Percentiles rank a stretch among this genome's conserved stretches.
phyloP scores from a whole-genome alignment of 192 early-diverging fungal genomes.

The Gigaspora rosea region DNA sequence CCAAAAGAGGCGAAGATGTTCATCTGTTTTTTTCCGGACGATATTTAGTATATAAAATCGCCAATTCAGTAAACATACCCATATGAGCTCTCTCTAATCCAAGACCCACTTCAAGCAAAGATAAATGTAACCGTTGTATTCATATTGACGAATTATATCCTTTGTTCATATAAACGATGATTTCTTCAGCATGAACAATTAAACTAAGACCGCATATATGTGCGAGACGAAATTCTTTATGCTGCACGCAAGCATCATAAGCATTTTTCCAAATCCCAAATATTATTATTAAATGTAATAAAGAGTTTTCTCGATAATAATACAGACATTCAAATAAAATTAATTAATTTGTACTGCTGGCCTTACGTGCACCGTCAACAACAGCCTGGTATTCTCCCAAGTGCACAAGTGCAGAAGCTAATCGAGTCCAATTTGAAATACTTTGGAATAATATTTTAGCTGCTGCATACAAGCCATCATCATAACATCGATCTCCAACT shows the following conservation, averaged over 20 bases:
- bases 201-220: slow-evolving; percentile 98
- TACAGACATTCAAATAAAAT: no score
- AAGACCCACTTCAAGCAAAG: slow-evolving; percentile 88
- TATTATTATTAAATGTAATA: background rate
- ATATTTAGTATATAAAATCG: slow-evolving; percentile 97
- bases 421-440: no score
- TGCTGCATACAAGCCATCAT: slow-evolving; percentile 88
- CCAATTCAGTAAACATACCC: slow-evolving; percentile 99
- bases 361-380: no score
- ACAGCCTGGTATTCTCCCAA: no score
- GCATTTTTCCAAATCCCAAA: slow-evolving; percentile 97
- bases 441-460: no score
- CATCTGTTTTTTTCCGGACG: no score
- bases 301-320: background rate
- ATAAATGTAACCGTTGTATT: slow-evolving; percentile 86
- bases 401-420: no score
- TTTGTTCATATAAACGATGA: no score
- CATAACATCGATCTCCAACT: slow-evolving; percentile 95
- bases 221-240: slow-evolving; percentile 95
- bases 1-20: no score
- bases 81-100: slow-evolving; percentile 98
- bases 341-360: slow-evolving; percentile 82
- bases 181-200: slow-evolving; percentile 96
- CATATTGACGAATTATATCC: slow-evolving; percentile 85
- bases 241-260: no score